Evolutionary conservation across 495 filamentous ascomycete genomes (phyloP), one percentile per base, ranked within the genome.

Genomic region (Penicillium coffeae): DNA sequence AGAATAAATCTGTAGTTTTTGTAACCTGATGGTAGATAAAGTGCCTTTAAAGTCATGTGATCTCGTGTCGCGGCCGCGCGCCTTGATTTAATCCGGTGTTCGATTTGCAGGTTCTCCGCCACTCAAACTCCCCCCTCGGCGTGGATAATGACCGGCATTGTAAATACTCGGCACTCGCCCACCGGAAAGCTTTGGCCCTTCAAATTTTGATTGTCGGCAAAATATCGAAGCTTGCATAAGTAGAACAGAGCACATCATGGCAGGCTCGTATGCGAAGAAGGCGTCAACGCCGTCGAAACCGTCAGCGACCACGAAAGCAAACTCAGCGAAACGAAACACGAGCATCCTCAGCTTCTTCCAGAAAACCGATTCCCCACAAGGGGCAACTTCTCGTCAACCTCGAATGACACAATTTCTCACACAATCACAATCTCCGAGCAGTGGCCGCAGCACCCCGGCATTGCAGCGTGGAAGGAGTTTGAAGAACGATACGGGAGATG

Each of bases 321-420:
- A 51, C 1, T 63, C 63, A 8, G 43, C 60, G 1, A 80, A 79
- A 51, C 55, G 76, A 5, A 94, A 93, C 64, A 73, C 71, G 9
- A 95, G 84, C 53, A 94, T 96, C 39, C 62, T 90, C 48, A 85
- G 68, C 50, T 93, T 90, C 63, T 93, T 93, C 69, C 84, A 88
- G 68, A 93, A 89, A 65, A 73, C 79, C 0, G 80, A 86, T 42
- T 54, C 62, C 5, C 63, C 70, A 3, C 62, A 58, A 47, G 66
- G 64, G 52, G 64, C 64, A 38, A 68, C 53, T 1, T 62, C 62
- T 8, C 58, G 43, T 36, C 66, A 75, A 44, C 36, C 68, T 30
- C 70, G 70, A 21, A 70, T 72, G 22, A 74, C 70, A 0, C 66
- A 73, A 27, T 73, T 74, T 52, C 56, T 64, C 45, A 62, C 65